Base-by-base conservation (phyloP, 805 yeast species). In the Candida incommunis region DNA sequence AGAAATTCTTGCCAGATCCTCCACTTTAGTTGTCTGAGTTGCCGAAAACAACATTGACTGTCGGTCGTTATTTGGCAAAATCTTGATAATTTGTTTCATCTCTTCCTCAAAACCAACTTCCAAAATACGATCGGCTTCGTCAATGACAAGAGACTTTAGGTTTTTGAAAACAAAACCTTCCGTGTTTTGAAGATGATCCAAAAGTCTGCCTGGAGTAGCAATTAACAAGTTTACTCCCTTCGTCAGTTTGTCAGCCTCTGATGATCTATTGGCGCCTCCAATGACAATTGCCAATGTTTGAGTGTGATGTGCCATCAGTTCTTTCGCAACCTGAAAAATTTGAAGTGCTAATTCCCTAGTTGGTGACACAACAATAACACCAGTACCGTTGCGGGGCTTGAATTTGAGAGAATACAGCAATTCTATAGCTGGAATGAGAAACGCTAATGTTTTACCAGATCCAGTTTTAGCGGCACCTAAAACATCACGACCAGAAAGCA, bases 381-480 rank as follows among this genome's bases (percentile, higher is more conserved):
- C 97, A 15, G 97, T 90, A 54, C 98, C 98, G 61, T 92, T 94
- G 70, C 97, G 77, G 45, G 98, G 97, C 66, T 90, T 92, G 70
- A 88, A 92, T 61, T 82, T 86, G 57, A 92, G 72, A 16, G 95
- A 79, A 60, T 88, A 82, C 45, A 92, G 71, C 67, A 87, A 68
- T 66, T 92, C 98, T 51, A 92, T 81, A 25, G 98, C 98, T 13
- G 99, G 99, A 48, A 92, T 74, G 58, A 92, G 69, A 56, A 92
- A 92, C 7, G 99, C 97, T 49, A 94, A 68, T 0, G 99, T 92
- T 68, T 92, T 92, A 61, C 99, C 99, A 1, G 96, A 87, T 45
- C 99, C 99, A 2, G 99, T 92, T 67, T 88, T 90, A 46, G 99
- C 99, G n/a, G 98, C 98, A 53, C 98, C 99, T 45, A 92, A 72